Evolutionary conservation across 495 filamentous ascomycete species (phyloP).

Genomic region (Geopyxis carbonaria): DNA sequence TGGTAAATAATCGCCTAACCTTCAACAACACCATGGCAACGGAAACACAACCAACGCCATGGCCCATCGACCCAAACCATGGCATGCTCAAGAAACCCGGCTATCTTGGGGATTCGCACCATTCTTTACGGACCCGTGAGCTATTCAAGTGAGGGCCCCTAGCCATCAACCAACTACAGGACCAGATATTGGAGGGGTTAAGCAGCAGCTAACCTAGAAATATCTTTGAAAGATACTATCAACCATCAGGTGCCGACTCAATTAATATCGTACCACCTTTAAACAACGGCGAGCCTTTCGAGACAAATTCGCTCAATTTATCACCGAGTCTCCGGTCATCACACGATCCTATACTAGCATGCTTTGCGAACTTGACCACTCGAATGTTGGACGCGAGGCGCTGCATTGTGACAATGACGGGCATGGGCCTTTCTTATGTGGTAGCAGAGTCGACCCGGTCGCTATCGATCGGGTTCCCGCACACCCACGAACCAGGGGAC

Average conservation of each 20-base stretch:
- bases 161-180: background rate
- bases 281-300: background rate
- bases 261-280: background rate
- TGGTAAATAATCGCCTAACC: too few species aligned
- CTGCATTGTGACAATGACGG: constrained; percentile 43
- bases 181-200: background rate
- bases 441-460: constrained; percentile 45
- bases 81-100: too few species aligned
- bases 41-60: too few species aligned
- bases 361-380: constrained; percentile 44
- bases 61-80: too few species aligned
- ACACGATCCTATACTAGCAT: constrained; percentile 44
- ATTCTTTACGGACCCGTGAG: constrained; percentile 17
- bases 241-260: constrained; percentile 7
- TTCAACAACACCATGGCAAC: too few species aligned
- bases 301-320: background rate
- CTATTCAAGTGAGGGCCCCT: constrained; percentile 22
- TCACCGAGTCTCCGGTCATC: constrained; percentile 12
- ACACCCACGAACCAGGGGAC: constrained; percentile 27
- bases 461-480: constrained; percentile 30
- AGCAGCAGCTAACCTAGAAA: too few species aligned
- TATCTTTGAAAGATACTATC: constrained; percentile 13
- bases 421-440: constrained; percentile 40
- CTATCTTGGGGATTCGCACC: constrained; percentile 9
- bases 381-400: constrained; percentile 37